Percentiles rank a stretch among this genome's conserved stretches.
Conservation (phyloP, 768 basidiomycete species). For the Grammothele lineata region DNA sequence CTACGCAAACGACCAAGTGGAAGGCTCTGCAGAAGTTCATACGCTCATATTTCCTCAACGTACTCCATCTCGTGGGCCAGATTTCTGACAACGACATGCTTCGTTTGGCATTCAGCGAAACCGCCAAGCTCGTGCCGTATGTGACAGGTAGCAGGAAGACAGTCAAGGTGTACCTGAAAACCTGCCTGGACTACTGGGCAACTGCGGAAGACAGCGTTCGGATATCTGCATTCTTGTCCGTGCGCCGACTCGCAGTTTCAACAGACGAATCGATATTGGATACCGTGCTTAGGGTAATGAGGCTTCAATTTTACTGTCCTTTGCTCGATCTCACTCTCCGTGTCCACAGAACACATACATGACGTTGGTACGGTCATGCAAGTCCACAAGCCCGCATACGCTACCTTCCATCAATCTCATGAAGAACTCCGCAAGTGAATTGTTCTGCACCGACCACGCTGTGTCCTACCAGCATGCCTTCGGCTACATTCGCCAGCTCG, state of each 20-base stretch:
- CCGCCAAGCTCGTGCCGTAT: slow-evolving; percentile 87
- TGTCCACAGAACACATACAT: slow-evolving; percentile 75
- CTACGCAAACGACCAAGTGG: slow-evolving; percentile 75
- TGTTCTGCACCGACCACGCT: slow-evolving; percentile 76
- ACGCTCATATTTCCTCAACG: slow-evolving; percentile 85
- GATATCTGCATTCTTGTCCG: slow-evolving; percentile 81
- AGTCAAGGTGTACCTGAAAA: slow-evolving; percentile 86
- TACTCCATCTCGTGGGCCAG: slow-evolving; percentile 74
- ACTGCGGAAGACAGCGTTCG: slow-evolving; percentile 75
- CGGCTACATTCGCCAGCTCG: slow-evolving; percentile 91
- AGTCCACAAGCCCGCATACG: slow-evolving; percentile 81
- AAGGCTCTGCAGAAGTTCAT: slow-evolving; percentile 84
- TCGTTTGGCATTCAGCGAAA: slow-evolving; percentile 75
- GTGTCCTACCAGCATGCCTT: slow-evolving; percentile 91
- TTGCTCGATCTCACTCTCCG: neutral
- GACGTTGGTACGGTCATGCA: slow-evolving; percentile 76
- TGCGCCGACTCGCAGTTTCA: slow-evolving; percentile 73
- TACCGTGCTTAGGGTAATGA: slow-evolving; percentile 72
- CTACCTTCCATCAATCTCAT: slow-evolving; percentile 91
- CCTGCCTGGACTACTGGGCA: slow-evolving; percentile 82
- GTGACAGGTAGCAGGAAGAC: slow-evolving; percentile 79
- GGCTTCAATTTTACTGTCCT: no score
- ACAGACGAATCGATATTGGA: slow-evolving; percentile 81
- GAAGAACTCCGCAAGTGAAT: slow-evolving; percentile 95
- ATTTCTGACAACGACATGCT: slow-evolving; percentile 63